A percentile compares a stretch with the other conserved stretches of the same genome.
Conservation (phyloP, 306 rosid genomes). For the Hippophae rhamnoides region DNA sequence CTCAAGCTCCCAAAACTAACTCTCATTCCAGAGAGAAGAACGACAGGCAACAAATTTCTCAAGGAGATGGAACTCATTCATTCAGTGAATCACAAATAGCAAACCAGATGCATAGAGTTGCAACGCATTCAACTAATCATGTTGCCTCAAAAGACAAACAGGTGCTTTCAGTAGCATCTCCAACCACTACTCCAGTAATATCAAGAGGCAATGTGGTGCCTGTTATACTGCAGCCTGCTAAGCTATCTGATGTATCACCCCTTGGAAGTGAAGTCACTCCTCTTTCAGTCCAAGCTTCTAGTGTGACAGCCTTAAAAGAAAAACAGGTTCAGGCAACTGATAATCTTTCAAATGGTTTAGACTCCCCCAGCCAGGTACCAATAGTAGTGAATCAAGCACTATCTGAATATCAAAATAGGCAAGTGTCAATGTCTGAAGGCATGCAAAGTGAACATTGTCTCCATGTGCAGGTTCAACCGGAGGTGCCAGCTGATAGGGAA, state of each 20-base stretch:
- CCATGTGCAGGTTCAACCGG: constrained; percentile 20
- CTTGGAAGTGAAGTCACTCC: constrained; percentile 33
- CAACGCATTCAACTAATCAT: constrained; percentile 21
- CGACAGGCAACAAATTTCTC: constrained; percentile 23
- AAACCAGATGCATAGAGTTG: constrained; percentile 27
- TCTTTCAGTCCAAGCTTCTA: constrained; percentile 31
- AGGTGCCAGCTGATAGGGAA: constrained; percentile 2
- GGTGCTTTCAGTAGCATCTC: constrained; percentile 23
- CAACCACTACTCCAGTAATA: constrained; percentile 28
- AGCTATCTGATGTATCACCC: constrained; percentile 28
- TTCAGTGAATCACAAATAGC: constrained; percentile 31
- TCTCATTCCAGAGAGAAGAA: constrained; percentile 41
- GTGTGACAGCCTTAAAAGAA: constrained; percentile 17
- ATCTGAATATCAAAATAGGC: constrained; percentile 36
- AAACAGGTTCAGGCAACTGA: constrained; percentile 19
- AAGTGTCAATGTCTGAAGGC: constrained; percentile 24
- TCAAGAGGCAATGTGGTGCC: constrained; percentile 47
- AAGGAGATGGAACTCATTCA: constrained; percentile 25
- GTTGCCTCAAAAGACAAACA: constrained; percentile 31
- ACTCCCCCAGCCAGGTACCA: constrained; percentile 27
- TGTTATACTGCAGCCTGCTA: constrained; percentile 42
- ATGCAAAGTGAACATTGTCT: constrained; percentile 21
- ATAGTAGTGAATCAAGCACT: constrained; percentile 28
- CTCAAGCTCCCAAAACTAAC: constrained; percentile 27
- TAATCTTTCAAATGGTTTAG: constrained; percentile 30